Base-by-base conservation (phyloP, 768 basidiomycete genomes). In the Pleurotus giganteus region DNA sequence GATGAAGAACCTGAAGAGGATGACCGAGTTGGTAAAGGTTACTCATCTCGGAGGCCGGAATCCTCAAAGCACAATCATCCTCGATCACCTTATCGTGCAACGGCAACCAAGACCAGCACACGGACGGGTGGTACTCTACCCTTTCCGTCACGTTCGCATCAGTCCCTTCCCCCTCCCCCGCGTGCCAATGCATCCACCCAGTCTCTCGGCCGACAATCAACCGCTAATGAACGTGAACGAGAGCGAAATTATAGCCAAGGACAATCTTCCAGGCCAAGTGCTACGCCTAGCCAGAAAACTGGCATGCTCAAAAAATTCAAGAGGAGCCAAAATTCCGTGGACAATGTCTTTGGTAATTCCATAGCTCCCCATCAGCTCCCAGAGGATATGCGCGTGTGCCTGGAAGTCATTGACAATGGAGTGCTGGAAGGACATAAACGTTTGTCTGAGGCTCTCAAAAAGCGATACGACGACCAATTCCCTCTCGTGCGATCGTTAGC, bases 381-480 rank as follows among this genome's bases (percentile, higher is more conserved):
- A 4, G 91, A 93, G 46, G 94, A 95, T 64, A 66, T 99, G 44
- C 82, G 87, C 47, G 78, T 83, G 61, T 94, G 94, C 62, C 72
- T 98, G 5, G 89, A 94, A 66, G 90, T 93, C 11, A 84, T 96
- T 37, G 86, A 93, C 62, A 81, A 83, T 31, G 89, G 91, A 23
- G 91, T 98, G 42, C 76, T 97, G 50, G 86, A 91, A 37, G 96
- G 97, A 1, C 97, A 99, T 69, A 79, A 88, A 61, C 82, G 86
- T 60, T 79, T 99, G 29, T 89, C 86, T 51, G 89, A 90, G 47
- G 90, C 89, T 19, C 71, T 99, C 61, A 83, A 82, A 65, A 94
- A 91, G 71, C 80, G 94, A 37, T 98, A 98, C 59, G 94, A 96
- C 53, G 93, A 97, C 61, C 95, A 98, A 61, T 98, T 90, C 65